phyloP scores from a whole-genome alignment of 805 yeast genomes.

The Middelhovenomyces tepae region DNA sequence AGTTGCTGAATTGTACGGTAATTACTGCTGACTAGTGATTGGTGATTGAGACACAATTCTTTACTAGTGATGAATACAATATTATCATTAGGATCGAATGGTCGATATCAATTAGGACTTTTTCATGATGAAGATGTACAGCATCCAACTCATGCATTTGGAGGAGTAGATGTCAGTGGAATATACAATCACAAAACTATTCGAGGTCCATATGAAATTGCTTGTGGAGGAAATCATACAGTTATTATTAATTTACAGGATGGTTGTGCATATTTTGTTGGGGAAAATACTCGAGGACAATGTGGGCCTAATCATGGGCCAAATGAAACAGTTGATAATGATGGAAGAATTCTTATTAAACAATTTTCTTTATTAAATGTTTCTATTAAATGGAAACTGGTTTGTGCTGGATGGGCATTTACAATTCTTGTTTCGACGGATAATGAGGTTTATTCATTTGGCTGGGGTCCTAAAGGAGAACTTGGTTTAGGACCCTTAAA shows the following conservation, averaged over 20 bases:
- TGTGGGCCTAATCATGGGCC: conserved; percentile 32
- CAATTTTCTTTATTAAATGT: too few relatives aligned
- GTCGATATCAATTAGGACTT: conserved; percentile 64
- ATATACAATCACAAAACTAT: too few relatives aligned
- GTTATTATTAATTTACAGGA: conserved; percentile 39
- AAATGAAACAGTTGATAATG: neutral
- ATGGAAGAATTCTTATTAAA: conserved; percentile 1
- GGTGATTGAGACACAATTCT: too few relatives aligned
- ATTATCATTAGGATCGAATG: conserved; percentile 76
- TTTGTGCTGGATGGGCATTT: conserved; percentile 77
- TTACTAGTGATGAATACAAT: conserved; percentile 14
- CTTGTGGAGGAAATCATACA: conserved; percentile 86
- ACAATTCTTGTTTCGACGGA: conserved; percentile 40
- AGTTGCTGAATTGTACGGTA: too few relatives aligned
- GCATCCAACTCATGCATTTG: conserved; percentile 20
- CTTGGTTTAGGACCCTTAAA: conserved; percentile 52
- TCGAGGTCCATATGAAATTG: conserved; percentile 29
- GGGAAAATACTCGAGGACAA: conserved; percentile 52
- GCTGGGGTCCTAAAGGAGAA: conserved; percentile 67
- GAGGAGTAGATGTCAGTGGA: neutral
- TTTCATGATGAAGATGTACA: conserved; percentile 43
- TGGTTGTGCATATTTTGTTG: conserved; percentile 50
- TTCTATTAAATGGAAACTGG: conserved; percentile 33
- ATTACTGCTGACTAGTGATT: too few relatives aligned
- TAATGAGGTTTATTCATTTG: conserved; percentile 43